These are phyloP conservation scores for Hamigera avellanea DNA, from an alignment of 495 filamentous ascomycete species.

Conservation along the genomic window DNA sequence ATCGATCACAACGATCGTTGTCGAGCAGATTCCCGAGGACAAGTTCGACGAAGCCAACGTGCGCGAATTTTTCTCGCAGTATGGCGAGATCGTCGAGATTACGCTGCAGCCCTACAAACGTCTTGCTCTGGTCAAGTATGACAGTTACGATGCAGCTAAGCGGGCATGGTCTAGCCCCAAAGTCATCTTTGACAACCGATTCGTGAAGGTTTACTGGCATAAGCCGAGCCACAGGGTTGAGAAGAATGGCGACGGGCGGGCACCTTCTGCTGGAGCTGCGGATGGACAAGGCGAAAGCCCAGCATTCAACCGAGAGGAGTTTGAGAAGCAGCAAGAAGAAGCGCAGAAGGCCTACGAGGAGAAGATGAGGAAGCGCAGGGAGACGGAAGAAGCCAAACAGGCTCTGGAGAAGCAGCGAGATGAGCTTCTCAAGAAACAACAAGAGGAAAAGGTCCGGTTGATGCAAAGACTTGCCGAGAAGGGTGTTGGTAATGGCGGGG, in stretches of 20 bases:
- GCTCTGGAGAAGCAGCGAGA: constrained; percentile 68
- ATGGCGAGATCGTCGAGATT: constrained; percentile 64
- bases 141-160: constrained; percentile 59
- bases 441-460: constrained; percentile 64
- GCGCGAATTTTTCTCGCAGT: constrained; percentile 72
- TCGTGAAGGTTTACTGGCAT: constrained; percentile 96
- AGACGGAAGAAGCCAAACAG: constrained; percentile 56
- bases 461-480: constrained; percentile 49
- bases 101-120: constrained; percentile 66
- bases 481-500: constrained; percentile 15
- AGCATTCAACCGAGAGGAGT: constrained; percentile 66
- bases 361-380: constrained; percentile 59
- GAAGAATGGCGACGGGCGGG: constrained; percentile 17
- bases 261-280: constrained; percentile 10
- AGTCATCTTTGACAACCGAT: constrained; percentile 92
- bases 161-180: constrained; percentile 84
- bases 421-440: constrained; percentile 61
- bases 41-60: constrained; percentile 66
- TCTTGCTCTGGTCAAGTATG: constrained; percentile 73
- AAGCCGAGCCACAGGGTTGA: constrained; percentile 46
- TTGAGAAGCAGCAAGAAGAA: constrained; percentile 63
- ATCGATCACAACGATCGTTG: constrained; percentile 68
- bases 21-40: constrained; percentile 88
- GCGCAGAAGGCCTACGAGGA: constrained; percentile 72
- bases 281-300: constrained; percentile 32